Conservation (phyloP, 306 rosid species). For the Cicer yamashitae region DNA sequence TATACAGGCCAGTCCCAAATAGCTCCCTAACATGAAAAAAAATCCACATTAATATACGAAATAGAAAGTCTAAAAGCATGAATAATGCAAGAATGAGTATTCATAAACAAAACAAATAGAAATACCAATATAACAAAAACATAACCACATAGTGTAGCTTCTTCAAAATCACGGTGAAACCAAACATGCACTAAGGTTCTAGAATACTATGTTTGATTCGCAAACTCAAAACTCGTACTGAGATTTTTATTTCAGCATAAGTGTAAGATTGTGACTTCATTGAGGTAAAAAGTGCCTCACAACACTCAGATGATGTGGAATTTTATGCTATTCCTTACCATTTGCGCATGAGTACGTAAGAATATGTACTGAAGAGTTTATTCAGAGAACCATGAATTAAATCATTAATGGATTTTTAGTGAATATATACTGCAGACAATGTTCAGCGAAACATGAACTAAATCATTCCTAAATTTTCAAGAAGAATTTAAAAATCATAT, state of each 20-base stretch:
- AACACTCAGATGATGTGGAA: not conserved
- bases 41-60: not conserved
- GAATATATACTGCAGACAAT: not conserved
- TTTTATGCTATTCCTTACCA: not conserved
- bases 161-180: too few species aligned
- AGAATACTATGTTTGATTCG: not conserved
- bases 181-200: not conserved
- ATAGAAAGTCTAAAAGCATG: constrained; percentile 28
- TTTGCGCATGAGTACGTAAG: not conserved
- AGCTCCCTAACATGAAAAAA: constrained; percentile 47
- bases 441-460: not conserved
- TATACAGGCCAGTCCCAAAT: constrained; percentile 53
- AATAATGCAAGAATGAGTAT: constrained; percentile 5
- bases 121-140: constrained; percentile 4
- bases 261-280: not conserved
- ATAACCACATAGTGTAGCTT: not conserved
- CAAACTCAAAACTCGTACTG: constrained; percentile 2
- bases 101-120: constrained; percentile 11
- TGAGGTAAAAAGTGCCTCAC: not conserved
- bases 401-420: not conserved
- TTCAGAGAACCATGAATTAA: constrained; percentile 1
- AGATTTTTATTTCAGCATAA: constrained; percentile 16
- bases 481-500: constrained; percentile 19
- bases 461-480: constrained; percentile 12
- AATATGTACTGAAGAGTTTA: constrained; percentile 24